Base-by-base conservation (phyloP, 1,284 basidiomycete genomes). In the Microbotryum violaceum region DNA sequence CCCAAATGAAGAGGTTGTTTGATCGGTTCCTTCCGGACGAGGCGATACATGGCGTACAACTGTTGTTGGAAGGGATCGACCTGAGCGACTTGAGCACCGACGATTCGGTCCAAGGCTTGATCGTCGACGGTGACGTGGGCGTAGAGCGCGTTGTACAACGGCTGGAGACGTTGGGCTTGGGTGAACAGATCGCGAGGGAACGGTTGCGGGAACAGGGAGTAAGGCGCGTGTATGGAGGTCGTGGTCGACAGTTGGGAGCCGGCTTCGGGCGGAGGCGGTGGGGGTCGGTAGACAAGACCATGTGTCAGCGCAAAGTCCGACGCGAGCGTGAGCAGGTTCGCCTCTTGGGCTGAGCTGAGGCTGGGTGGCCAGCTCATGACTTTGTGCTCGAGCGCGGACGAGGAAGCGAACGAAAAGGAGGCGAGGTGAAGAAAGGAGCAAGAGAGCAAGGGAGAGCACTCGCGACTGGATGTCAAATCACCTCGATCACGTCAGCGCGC, bases 21-120 rank as follows among this genome's bases (percentile, higher is more conserved):
- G 31, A 74, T 66, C 4, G 77, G 79, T 56, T 85, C 81, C 23
- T 86, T 82, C 63, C 87, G 79, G 50, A 93, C 77, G 45, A 75
- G 72, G 73, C 86, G 87, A 88, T 91, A 97, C 2, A 88, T 85
- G 29, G 78, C 82, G 89, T 91, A 98, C 1, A 97, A 77, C 68
- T 84, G 80, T 1, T 86, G 85, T 48, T 91, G 88, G 72, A 97
- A 97, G 51, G 84, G 82, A 73, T 98, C 94, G 0, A 90, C 91
- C 65, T 83, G 82, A 20, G 85, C 85, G 21, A 93, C 88, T 56
- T 83, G 82, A 12, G 83, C 82, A 5, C 88, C 89, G 83, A 97
- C 89, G 37, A 96, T 82, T 4, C 77, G 74, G 73, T 91, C 87
- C 21, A 98, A 74, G 72, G 97, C 97, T 1, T 78, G 79, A 57